Percentiles rank a stretch among this genome's conserved stretches.
Conservation (phyloP, 352 stramenopile genomes). For the Blastocystis sp. region DNA sequence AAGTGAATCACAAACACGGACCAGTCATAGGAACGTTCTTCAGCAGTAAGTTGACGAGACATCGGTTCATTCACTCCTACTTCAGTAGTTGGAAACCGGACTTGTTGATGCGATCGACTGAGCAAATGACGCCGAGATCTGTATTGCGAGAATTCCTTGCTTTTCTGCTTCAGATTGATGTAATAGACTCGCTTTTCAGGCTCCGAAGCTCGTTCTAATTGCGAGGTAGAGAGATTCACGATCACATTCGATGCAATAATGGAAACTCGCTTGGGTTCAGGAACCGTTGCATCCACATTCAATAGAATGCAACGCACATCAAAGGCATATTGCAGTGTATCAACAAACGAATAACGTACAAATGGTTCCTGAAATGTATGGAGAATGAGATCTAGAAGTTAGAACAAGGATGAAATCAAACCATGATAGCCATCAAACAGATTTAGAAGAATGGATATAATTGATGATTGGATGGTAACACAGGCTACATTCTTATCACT, state of each 20-base stretch:
- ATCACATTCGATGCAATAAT: not conserved
- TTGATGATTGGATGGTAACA: not conserved
- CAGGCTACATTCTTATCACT: not conserved
- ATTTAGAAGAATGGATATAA: conserved; percentile 15
- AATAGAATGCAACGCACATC: not conserved
- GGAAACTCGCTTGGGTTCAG: not conserved
- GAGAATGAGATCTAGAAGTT: conserved; percentile 4
- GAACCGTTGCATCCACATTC: not conserved
- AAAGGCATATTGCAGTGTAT: not conserved
- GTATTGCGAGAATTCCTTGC: not conserved
- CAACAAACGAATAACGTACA: not conserved
- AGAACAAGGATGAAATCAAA: not conserved
- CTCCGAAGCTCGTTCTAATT: not conserved
- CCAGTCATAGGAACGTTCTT: conserved; percentile 10
- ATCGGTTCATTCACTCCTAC: not conserved
- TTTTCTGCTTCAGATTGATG: not conserved
- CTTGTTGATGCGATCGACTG: not conserved
- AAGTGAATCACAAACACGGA: not conserved
- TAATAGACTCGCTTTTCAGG: not conserved
- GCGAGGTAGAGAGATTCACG: not conserved
- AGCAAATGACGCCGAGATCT: not conserved
- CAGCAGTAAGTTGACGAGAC: not conserved
- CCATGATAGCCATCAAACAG: conserved; percentile 30
- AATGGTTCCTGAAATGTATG: not conserved
- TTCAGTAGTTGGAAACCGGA: not conserved